A percentile compares a stretch with the other conserved stretches of the same genome.
phyloP scores from a whole-genome alignment of 1,139 yeast species.

The Yamadazyma siamensis region DNA sequence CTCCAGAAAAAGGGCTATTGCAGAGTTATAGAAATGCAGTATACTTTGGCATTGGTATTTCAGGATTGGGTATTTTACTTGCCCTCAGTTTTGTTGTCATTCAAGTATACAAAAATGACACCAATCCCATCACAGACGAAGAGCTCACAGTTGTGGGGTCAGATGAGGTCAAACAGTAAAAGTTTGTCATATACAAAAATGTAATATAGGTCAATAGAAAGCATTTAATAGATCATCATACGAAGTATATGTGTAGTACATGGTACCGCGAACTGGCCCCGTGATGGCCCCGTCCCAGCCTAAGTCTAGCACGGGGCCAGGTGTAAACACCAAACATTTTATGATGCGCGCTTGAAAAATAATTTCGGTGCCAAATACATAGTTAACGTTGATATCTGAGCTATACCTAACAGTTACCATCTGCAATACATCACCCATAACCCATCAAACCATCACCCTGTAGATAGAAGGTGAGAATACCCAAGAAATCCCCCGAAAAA shows the following conservation, averaged over 20 bases:
- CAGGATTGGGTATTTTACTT: constrained; percentile 31
- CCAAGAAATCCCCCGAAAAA: neutral
- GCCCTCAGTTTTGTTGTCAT: constrained; percentile 27
- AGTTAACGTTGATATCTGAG: neutral
- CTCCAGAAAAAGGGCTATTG: constrained; percentile 18
- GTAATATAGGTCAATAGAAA: neutral
- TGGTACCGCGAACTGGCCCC: no score
- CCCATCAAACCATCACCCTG: neutral
- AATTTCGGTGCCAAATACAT: neutral
- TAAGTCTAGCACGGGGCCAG: no score
- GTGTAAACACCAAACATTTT: no score
- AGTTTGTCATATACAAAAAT: neutral
- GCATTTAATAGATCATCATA: constrained; percentile 1
- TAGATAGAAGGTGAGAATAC: neutral
- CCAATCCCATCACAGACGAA: constrained; percentile 6
- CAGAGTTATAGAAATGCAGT: constrained; percentile 43
- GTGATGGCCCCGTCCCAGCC: no score
- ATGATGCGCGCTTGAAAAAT: neutral
- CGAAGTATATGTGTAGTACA: no score
- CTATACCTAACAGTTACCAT: constrained; percentile 1
- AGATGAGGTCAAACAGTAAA: neutral
- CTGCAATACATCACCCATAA: constrained; percentile 2
- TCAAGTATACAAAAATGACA: constrained; percentile 15
- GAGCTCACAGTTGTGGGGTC: constrained; percentile 3
- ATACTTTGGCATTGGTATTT: constrained; percentile 38